Conservation (phyloP, 306 rosid genomes). For the Adenanthera pavonina region DNA sequence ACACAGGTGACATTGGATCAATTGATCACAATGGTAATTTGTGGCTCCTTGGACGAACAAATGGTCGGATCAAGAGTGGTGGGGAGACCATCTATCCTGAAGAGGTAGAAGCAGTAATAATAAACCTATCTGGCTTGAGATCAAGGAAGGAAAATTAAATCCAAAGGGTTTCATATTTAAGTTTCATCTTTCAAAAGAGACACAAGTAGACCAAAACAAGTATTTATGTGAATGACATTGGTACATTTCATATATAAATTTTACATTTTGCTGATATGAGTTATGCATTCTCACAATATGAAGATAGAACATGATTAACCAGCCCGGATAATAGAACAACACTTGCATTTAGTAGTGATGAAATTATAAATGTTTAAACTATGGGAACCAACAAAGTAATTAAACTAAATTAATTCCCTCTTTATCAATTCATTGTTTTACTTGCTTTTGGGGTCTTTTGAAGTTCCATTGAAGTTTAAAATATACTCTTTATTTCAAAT, state of each 20-base stretch:
- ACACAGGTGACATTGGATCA: conserved; percentile 90
- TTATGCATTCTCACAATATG: background rate
- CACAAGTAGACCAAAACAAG: conserved; percentile 1
- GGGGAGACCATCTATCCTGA: conserved; percentile 95
- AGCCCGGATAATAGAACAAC: background rate
- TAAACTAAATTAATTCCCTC: background rate
- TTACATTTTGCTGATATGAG: background rate
- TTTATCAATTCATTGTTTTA: conserved; percentile 3
- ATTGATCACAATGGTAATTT: conserved; percentile 67
- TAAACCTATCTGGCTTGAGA: conserved; percentile 13
- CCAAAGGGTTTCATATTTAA: background rate
- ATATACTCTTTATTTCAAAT: conserved; percentile 19
- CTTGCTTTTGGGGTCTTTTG: conserved; percentile 22
- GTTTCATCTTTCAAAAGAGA: background rate
- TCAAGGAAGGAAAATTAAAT: background rate
- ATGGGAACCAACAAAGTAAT: background rate
- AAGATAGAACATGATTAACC: background rate
- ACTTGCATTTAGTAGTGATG: background rate
- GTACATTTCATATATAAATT: background rate
- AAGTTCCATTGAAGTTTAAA: conserved; percentile 8
- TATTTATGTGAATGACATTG: background rate
- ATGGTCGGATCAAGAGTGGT: conserved; percentile 85
- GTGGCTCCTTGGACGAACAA: conserved; percentile 84
- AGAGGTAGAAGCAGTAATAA: conserved; percentile 60
- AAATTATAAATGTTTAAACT: background rate